Conservation (phyloP, 768 basidiomycete species). For the Auricularia sp. region DNA sequence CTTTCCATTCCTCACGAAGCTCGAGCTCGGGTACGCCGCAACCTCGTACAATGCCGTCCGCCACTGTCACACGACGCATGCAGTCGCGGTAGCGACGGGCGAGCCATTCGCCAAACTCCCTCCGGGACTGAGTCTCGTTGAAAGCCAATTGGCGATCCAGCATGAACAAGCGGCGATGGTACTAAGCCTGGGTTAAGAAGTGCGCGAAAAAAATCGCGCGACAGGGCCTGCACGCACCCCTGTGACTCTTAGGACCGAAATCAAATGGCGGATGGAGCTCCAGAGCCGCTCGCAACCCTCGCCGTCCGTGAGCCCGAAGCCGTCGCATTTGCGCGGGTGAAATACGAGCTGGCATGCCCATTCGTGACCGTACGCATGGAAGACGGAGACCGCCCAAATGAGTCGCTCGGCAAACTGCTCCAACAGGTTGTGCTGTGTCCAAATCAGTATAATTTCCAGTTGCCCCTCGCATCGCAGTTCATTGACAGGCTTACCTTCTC, state of each 20-base stretch:
- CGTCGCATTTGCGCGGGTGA: constrained; percentile 1
- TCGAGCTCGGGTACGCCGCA: neutral
- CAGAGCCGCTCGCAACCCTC: constrained; percentile 8
- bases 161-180: neutral
- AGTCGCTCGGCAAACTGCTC: neutral
- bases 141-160: constrained; percentile 3
- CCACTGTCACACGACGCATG: neutral
- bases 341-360: constrained; percentile 7
- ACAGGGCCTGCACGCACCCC: too few species aligned
- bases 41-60: neutral
- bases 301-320: constrained; percentile 5
- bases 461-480: neutral
- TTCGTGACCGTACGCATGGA: constrained; percentile 7
- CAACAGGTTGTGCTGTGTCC: neutral
- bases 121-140: neutral
- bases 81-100: neutral
- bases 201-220: too few species aligned
- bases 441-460: too few species aligned
- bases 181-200: neutral
- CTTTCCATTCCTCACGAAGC: neutral
- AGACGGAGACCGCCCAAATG: constrained; percentile 3
- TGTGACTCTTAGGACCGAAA: neutral
- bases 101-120: neutral
- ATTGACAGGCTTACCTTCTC: neutral
- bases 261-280: constrained; percentile 1